These are phyloP conservation scores for Fusarium sp. DNA, from an alignment of 2,329 filamentous ascomycete genomes.

Conservation along the genomic window DNA sequence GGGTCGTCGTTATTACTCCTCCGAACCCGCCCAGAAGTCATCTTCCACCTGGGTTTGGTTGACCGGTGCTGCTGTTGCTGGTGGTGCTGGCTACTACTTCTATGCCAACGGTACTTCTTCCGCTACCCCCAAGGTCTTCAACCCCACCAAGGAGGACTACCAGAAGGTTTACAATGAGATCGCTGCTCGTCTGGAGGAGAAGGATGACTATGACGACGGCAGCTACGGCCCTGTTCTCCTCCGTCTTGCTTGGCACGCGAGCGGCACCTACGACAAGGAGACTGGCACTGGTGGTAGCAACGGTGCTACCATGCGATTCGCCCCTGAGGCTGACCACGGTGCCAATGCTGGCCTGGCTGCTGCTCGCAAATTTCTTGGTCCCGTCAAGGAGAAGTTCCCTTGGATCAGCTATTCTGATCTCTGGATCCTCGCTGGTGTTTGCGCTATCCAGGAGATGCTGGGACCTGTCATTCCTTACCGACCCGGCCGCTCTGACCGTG, in stretches of 20 bases:
- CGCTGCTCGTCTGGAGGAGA: conserved; percentile 82
- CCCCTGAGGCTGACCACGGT: conserved; percentile 88
- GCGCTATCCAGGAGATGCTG: conserved; percentile 94
- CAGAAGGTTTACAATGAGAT: conserved; percentile 95
- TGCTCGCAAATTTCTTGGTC: conserved; percentile 93
- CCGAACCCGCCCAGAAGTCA: conserved; percentile 70
- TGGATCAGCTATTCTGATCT: conserved; percentile 98
- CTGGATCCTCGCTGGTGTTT: conserved; percentile 90
- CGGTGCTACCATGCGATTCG: conserved; percentile 96
- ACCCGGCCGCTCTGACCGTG: conserved; percentile 85
- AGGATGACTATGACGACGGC: conserved; percentile 96
- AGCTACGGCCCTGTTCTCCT: conserved; percentile 94
- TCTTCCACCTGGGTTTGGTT: conserved; percentile 67
- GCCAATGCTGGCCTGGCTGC: conserved; percentile 91
- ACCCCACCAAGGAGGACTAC: conserved; percentile 87
- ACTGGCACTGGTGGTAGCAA: conserved; percentile 94
- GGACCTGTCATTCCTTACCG: conserved; percentile 90
- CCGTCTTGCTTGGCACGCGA: conserved; percentile 93
- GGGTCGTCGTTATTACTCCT: conserved; percentile 84
- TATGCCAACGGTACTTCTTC: conserved; percentile 69
- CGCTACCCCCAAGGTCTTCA: conserved; percentile 71
- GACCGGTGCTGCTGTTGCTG: conserved; percentile 69
- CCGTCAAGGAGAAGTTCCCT: conserved; percentile 88
- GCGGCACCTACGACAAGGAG: conserved; percentile 90
- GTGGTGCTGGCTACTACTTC: conserved; percentile 75